Conservation (phyloP, 768 basidiomycete species). For the Phylloporus sp. region DNA sequence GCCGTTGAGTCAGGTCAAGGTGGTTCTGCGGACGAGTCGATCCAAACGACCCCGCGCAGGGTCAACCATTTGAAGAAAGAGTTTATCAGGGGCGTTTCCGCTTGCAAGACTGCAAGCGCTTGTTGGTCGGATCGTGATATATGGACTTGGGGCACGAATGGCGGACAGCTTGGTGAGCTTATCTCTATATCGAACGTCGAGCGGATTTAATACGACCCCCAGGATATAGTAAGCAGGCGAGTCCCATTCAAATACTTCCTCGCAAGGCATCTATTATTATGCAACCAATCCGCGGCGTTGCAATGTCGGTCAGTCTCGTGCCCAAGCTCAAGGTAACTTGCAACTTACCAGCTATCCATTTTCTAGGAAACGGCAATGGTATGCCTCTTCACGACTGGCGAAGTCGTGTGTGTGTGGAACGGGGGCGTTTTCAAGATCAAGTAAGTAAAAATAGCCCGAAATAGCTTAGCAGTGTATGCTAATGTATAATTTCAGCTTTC, state of each 20-base stretch:
- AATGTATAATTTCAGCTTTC: constrained; percentile 49
- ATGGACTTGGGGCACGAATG: constrained; percentile 92
- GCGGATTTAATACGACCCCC: not conserved
- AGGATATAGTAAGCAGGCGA: constrained; percentile 77
- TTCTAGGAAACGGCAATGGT: constrained; percentile 78
- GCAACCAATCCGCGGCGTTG: constrained; percentile 65
- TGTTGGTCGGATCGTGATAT: constrained; percentile 78
- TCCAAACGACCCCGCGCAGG: constrained; percentile 74
- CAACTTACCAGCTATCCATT: not conserved
- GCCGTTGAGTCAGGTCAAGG: constrained; percentile 53
- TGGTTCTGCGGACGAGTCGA: constrained; percentile 59
- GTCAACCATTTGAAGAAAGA: constrained; percentile 80
- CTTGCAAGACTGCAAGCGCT: constrained; percentile 80
- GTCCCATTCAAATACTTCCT: constrained; percentile 72
- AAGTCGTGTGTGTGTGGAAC: constrained; percentile 82
- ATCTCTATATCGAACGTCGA: not conserved
- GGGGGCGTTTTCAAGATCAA: constrained; percentile 71
- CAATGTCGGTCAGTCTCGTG: constrained; percentile 58
- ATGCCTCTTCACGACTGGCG: constrained; percentile 72
- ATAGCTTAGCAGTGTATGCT: not conserved
- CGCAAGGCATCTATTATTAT: constrained; percentile 77
- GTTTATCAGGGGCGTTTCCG: constrained; percentile 74
- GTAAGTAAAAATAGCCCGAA: constrained; percentile 35
- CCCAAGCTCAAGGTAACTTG: not conserved
- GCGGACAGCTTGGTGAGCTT: constrained; percentile 78